Evolutionary conservation across 371 early-diverging fungal genomes (phyloP), one percentile per base, ranked within the genome.

Genomic region (Chytridiales sp.): DNA sequence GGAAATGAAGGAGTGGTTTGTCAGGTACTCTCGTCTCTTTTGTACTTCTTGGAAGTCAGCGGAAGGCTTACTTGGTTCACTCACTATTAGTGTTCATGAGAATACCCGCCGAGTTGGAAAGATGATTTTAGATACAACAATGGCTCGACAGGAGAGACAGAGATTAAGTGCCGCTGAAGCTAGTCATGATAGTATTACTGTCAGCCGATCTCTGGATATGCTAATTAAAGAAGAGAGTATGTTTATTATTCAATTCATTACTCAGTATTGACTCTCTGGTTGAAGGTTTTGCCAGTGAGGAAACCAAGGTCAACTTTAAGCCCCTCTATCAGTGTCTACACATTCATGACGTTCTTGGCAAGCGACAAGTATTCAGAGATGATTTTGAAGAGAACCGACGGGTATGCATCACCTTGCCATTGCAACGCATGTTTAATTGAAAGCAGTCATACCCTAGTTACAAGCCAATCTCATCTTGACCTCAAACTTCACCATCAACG

Each of bases 251-350:
- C 4, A 43, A 4, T 38, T 47, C 40, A 6, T 56, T 26, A 24
- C 3, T 34, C 19, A 31, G 22, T 26, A 2, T 15, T 22, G 9
- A 11, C 0, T 24, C 32, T 3, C 27, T 41, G 27, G 47, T 36
- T 21, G 68, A 66, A 46, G 73, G 49, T 19, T 48, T 58, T 31
- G 68, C 66, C 42, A 56, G 49, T 26, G 81, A 82, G 2, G 82
- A 85, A 15, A 78, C 88, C 8, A 76, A 88, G 24, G 81, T 98
- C 53, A 94, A 96, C 68, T 91, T 96, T 74, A 87, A 88, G 62
- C 95, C 98, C 13, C 77, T 98, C 47, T 96, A 92, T 76, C 93
- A 93, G 69, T 93, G 97, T 63, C 81, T 97, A 40, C 94, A 97
- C 64, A 95, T 98, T 36, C 86, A 94, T 68, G 91, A 90, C 57